These are phyloP conservation scores for Leccinum truebloodii DNA, from an alignment of 768 basidiomycete genomes.

Conservation along the genomic window DNA sequence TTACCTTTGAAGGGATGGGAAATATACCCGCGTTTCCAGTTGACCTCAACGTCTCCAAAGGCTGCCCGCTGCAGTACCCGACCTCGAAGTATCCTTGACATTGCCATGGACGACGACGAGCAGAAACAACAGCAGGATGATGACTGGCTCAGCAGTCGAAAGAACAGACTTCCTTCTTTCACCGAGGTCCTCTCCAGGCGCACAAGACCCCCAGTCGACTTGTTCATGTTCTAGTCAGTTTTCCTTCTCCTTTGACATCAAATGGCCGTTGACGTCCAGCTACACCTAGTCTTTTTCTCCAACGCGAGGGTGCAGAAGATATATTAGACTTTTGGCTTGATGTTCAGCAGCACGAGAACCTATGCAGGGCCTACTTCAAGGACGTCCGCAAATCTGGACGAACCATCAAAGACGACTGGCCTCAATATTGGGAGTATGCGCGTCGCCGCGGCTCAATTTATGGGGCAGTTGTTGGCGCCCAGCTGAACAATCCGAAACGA, in stretches of 20 bases:
- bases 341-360: constrained; percentile 98
- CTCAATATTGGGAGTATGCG: constrained; percentile 96
- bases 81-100: constrained; percentile 5
- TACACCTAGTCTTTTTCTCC: constrained; percentile 78
- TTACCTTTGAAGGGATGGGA: constrained; percentile 11
- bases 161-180: constrained; percentile 82
- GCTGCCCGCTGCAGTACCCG: constrained; percentile 19
- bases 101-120: constrained; percentile 57
- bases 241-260: background rate
- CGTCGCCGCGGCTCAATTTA: constrained; percentile 91
- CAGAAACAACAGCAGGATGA: constrained; percentile 61
- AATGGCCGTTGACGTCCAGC: constrained; percentile 8
- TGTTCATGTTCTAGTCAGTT: constrained; percentile 98
- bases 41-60: constrained; percentile 17
- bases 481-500: constrained; percentile 63
- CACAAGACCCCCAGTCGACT: constrained; percentile 92
- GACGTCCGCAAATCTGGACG: constrained; percentile 94
- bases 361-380: constrained; percentile 98
- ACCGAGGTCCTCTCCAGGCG: constrained; percentile 88
- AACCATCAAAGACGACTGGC: constrained; percentile 96
- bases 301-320: constrained; percentile 95
- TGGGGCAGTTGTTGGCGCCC: constrained; percentile 81
- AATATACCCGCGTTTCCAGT: constrained; percentile 15
- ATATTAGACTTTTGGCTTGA: constrained; percentile 99
- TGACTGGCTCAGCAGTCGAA: constrained; percentile 71